A percentile compares a stretch with the other conserved stretches of the same genome.
Evolutionary conservation across 2,329 filamentous ascomycete genomes (phyloP).

Genomic region (Fusarium temperatum): DNA sequence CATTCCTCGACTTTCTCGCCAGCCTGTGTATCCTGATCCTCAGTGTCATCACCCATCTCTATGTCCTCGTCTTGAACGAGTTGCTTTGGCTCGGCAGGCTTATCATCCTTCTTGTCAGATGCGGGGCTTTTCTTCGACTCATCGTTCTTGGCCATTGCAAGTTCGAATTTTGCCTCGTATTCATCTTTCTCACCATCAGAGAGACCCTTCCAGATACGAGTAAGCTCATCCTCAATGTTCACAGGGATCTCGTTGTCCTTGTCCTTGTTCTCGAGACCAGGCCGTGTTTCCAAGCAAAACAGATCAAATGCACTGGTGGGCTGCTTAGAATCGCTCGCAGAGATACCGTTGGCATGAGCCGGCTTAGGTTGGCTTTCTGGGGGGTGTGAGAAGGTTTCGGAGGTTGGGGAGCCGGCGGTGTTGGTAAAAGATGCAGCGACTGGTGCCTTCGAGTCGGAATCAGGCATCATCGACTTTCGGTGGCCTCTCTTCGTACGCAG

Average conservation of each 20-base stretch:
- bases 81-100: constrained; percentile 43
- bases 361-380: constrained; percentile 45
- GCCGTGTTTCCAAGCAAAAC: constrained; percentile 61
- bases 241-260: constrained; percentile 47
- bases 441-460: constrained; percentile 53
- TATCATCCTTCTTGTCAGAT: constrained; percentile 39
- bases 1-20: constrained; percentile 49
- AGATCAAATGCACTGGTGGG: constrained; percentile 63
- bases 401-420: constrained; percentile 59
- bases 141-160: constrained; percentile 36
- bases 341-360: constrained; percentile 51
- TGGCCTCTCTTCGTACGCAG: constrained; percentile 78
- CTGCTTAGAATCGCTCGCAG: constrained; percentile 53
- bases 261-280: constrained; percentile 54
- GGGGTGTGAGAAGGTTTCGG: constrained; percentile 55
- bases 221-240: constrained; percentile 63
- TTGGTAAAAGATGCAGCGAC: constrained; percentile 56
- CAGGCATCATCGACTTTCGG: constrained; percentile 64
- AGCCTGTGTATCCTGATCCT: constrained; percentile 50
- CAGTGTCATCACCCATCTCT: constrained; percentile 59
- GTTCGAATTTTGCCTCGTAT: constrained; percentile 52
- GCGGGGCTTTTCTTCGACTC: constrained; percentile 39
- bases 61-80: constrained; percentile 57
- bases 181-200: constrained; percentile 59
- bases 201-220: constrained; percentile 64